Percentiles rank a stretch among this genome's conserved stretches.
These are phyloP conservation scores for Camellia lanceoleosa DNA, from an alignment of 148 eudicot species.

Conservation along the genomic window DNA sequence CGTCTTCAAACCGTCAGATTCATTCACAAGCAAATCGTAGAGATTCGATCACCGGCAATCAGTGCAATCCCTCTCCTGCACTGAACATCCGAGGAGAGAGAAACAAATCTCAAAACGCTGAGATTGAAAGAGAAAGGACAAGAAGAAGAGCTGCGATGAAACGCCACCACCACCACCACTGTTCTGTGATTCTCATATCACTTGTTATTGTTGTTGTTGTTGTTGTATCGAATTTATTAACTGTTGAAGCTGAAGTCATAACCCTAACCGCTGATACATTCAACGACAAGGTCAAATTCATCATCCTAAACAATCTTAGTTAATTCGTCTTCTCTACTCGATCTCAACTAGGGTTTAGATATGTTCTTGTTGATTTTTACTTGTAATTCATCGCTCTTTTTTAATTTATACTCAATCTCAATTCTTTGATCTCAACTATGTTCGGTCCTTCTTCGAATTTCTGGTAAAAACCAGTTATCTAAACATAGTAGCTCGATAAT, in stretches of 20 bases:
- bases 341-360: neutral
- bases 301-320: neutral
- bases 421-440: too few species aligned
- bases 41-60: neutral
- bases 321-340: neutral
- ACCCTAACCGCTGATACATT: slow-evolving; percentile 1
- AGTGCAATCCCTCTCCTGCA: neutral
- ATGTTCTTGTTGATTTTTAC: neutral
- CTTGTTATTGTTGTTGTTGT: neutral
- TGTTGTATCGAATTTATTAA: neutral
- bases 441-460: neutral
- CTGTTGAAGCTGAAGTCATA: neutral
- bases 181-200: neutral
- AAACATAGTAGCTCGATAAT: neutral
- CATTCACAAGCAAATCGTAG: neutral
- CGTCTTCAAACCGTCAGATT: too few species aligned
- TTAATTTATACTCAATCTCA: too few species aligned
- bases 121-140: neutral
- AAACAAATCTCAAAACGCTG: neutral
- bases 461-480: neutral
- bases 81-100: neutral
- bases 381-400: neutral
- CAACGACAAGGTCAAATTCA: neutral
- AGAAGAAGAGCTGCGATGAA: neutral
- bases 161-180: neutral